These are phyloP conservation scores for Tubosaeta sp. DNA, from an alignment of 768 basidiomycete species.

Conservation along the genomic window DNA sequence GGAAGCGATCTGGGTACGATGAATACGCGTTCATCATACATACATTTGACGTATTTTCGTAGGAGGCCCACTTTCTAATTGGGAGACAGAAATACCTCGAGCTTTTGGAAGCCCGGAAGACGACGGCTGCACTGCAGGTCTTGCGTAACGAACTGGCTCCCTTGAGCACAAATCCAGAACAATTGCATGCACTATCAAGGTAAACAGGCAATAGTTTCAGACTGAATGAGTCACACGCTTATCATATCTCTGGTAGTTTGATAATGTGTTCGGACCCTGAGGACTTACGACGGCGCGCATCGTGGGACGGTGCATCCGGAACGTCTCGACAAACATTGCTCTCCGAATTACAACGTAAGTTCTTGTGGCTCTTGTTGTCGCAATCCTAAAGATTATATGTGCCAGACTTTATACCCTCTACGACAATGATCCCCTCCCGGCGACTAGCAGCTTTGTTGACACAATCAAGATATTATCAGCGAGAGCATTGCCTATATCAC, in stretches of 20 bases:
- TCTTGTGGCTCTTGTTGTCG: not conserved
- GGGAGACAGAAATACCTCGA: constrained; percentile 96
- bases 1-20: constrained; percentile 61
- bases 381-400: not conserved
- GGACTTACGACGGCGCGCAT: constrained; percentile 75
- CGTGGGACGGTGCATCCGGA: constrained; percentile 88
- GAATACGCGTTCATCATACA: constrained; percentile 22
- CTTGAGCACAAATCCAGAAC: constrained; percentile 70
- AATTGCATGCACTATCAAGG: constrained; percentile 88
- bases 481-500: constrained; percentile 81
- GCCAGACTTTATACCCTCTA: constrained; percentile 82
- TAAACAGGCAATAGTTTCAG: constrained; percentile 30
- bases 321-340: constrained; percentile 75
- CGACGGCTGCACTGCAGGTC: constrained; percentile 77
- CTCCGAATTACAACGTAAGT: constrained; percentile 74
- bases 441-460: constrained; percentile 81
- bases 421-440: constrained; percentile 88
- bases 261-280: constrained; percentile 89
- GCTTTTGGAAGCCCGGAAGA: constrained; percentile 75
- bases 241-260: constrained; percentile 44
- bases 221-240: constrained; percentile 11
- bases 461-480: constrained; percentile 81
- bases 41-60: constrained; percentile 17
- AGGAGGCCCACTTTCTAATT: constrained; percentile 86
- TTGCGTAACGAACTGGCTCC: constrained; percentile 88